Evolutionary conservation across 805 yeast species (phyloP), one percentile per base, ranked within the genome.

Genomic region (Grigorovia humatica): DNA sequence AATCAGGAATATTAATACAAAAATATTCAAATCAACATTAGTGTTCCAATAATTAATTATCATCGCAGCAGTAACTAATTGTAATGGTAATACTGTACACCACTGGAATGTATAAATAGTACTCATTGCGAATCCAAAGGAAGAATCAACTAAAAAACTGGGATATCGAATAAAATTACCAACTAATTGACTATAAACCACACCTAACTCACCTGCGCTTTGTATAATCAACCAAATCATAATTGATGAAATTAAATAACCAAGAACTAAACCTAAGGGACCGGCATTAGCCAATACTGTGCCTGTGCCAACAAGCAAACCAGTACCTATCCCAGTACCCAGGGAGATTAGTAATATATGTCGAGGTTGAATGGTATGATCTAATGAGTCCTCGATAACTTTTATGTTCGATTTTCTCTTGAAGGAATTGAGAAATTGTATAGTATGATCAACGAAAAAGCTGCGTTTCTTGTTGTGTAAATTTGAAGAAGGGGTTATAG

Each of bases 261-360:
- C 83, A 47, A 81, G 72, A 15, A 82, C 68, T 30, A 75, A 58
- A 44, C 71, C 74, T 42, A 65, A 71, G 9, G 79, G 79, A 43
- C 79, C 79, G 51, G 74, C 73, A 20, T 59, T 52, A 12, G 64
- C 58, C 32, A 76, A 56, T 1, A 75, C 71, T 58, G 73, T 63
- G 50, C 81, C 84, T 43, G 75, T 69, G 50, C 82, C 83, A 47
- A 80, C 79, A 54, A 76, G 67, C 46, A 81, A 69, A 55, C 86
- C 87, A 4, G 91, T 82, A 59, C 95, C 96, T 54, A 87, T 82
- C 42, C 90, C 82, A 50, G 91, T 89, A 53, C 91, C 91, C 51
- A 87, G 73, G 48, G 86, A 82, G 76, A 85, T 60, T 57, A 59
- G 52, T 19, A 58, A n/a, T 19, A 55, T 46, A 46, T 60, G 64